Evolutionary conservation across 108 stramenopile species (phyloP).

Genomic region (Mayamaea pseudoterrestris): DNA sequence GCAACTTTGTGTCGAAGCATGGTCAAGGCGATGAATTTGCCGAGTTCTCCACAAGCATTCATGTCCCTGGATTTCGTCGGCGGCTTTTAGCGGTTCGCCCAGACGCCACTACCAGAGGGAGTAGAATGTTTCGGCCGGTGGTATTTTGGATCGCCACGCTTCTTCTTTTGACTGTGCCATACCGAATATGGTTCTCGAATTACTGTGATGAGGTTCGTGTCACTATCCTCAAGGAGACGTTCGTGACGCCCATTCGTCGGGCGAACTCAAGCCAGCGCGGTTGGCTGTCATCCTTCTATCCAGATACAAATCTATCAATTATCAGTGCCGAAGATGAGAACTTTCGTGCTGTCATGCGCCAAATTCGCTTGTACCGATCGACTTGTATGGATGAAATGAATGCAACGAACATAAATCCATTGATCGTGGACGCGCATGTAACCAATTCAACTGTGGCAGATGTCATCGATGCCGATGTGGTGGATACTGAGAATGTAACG

Average conservation of each 20-base stretch:
- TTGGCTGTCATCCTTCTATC: too few relatives aligned
- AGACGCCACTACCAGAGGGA: slow-evolving; percentile 17
- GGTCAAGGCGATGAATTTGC: slow-evolving; percentile 63
- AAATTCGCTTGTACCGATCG: too few relatives aligned
- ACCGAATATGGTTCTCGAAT: slow-evolving; percentile 68
- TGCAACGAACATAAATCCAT: too few relatives aligned
- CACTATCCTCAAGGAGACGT: slow-evolving; percentile 69
- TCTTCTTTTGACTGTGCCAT: slow-evolving; percentile 67
- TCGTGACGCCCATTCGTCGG: neutral
- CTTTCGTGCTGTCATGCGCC: too few relatives aligned
- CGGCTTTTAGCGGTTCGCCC: slow-evolving; percentile 56
- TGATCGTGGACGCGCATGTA: too few relatives aligned
- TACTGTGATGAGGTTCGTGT: slow-evolving; percentile 78
- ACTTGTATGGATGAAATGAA: too few relatives aligned
- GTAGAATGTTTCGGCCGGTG: slow-evolving; percentile 39
- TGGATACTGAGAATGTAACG: too few relatives aligned
- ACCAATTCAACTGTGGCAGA: too few relatives aligned
- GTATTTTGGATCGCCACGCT: slow-evolving; percentile 56
- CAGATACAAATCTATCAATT: too few relatives aligned
- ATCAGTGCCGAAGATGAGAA: too few relatives aligned
- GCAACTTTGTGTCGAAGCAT: slow-evolving; percentile 58
- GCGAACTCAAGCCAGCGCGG: too few relatives aligned
- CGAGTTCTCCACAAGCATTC: slow-evolving; percentile 71
- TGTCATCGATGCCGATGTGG: too few relatives aligned
- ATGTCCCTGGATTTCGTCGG: slow-evolving; percentile 54